phyloP scores from a whole-genome alignment of 2,329 filamentous ascomycete genomes.

The Apiospora phragmitis region DNA sequence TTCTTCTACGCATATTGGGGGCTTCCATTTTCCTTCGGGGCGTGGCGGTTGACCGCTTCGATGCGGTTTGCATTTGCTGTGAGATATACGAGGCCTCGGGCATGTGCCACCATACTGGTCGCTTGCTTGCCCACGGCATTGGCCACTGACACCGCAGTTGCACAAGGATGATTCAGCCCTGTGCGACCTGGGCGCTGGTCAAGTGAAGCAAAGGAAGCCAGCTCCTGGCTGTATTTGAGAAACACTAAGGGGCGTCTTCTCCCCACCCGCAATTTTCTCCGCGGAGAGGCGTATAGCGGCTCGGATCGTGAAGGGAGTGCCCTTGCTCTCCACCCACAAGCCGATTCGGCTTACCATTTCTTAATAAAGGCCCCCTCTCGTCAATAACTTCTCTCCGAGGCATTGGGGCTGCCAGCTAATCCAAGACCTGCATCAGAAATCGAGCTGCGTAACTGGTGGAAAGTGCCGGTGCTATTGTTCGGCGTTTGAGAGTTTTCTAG shows the following conservation, averaged over 20 bases:
- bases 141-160: constrained; percentile 19
- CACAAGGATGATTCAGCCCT: constrained; percentile 21
- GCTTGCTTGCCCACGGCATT: constrained; percentile 23
- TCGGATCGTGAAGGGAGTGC: neutral
- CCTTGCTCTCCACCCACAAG: neutral
- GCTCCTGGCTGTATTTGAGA: neutral
- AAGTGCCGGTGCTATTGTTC: neutral
- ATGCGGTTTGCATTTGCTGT: neutral
- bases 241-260: neutral
- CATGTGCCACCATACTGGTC: constrained; percentile 19
- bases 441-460: neutral
- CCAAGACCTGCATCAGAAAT: neutral
- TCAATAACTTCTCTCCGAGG: neutral
- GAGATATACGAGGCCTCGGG: constrained; percentile 11
- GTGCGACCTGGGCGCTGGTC: constrained; percentile 22
- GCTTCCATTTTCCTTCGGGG: neutral
- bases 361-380: neutral
- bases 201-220: constrained; percentile 16
- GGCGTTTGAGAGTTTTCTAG: neutral
- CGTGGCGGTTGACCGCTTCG: neutral
- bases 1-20: neutral
- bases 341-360: neutral
- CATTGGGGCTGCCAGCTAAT: neutral
- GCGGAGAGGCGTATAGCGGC: neutral
- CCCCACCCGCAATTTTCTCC: neutral